phyloP scores from a whole-genome alignment of 176 grass and related monocot genomes.

The Bolboschoenus planiculmis region DNA sequence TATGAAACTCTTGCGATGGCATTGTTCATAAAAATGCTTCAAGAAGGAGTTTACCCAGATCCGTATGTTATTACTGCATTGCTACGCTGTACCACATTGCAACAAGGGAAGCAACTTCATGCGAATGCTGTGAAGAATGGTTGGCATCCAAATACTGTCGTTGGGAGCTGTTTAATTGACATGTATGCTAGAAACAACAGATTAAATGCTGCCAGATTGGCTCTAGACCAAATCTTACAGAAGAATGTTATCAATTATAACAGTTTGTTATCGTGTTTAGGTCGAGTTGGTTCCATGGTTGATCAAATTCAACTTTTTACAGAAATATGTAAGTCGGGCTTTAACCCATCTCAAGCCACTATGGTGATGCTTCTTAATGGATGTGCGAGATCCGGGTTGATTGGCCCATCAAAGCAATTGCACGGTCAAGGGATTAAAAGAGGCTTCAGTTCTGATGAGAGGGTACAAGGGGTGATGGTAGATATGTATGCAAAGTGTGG shows the following conservation, averaged over 20 bases:
- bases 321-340: slow-evolving; percentile 1
- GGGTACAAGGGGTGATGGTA: slow-evolving; percentile 21
- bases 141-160: slow-evolving; percentile 26
- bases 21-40: slow-evolving; percentile 25
- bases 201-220: slow-evolving; percentile 12
- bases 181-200: slow-evolving; percentile 25
- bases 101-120: slow-evolving; percentile 30
- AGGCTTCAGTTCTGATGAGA: slow-evolving; percentile 22
- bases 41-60: neutral
- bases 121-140: slow-evolving; percentile 16
- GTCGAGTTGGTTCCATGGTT: neutral
- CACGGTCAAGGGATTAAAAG: slow-evolving; percentile 27
- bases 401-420: slow-evolving; percentile 28
- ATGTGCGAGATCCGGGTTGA: slow-evolving; percentile 24
- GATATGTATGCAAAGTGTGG: slow-evolving; percentile 48
- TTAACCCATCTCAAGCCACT: slow-evolving; percentile 27
- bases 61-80: slow-evolving; percentile 19
- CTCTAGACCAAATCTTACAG: slow-evolving; percentile 14
- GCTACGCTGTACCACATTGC: slow-evolving; percentile 1
- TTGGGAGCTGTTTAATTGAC: slow-evolving; percentile 30
- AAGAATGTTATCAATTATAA: slow-evolving; percentile 36
- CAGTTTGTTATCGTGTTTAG: slow-evolving; percentile 29
- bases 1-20: neutral
- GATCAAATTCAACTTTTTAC: slow-evolving; percentile 17
- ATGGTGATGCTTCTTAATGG: slow-evolving; percentile 28